Base-by-base conservation (phyloP, 2,329 filamentous ascomycete genomes). In the Ophiostoma perfectum region DNA sequence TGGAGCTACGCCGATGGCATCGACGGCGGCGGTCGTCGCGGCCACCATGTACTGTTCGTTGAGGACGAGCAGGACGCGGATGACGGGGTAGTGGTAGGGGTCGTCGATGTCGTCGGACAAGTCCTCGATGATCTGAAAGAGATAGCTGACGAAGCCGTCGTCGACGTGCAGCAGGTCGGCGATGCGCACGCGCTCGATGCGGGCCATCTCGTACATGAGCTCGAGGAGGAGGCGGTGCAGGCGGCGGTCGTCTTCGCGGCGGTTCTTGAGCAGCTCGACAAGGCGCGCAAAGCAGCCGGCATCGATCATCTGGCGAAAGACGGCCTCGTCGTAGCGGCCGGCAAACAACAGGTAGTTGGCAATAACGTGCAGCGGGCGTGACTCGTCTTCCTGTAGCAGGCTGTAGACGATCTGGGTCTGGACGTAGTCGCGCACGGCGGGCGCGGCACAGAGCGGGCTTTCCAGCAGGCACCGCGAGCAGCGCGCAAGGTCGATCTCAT, bases 21-120 rank as follows among this genome's bases (percentile, higher is more conserved):
- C 79, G 45, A 76, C 75, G 27, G 79, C 79, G 3, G 81, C 77
- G 42, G 82, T 85, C 70, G 84, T 90, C 73, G 82, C 86, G 27
- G 87, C 83, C 68, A 98, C 88, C 91, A 99, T 96, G 78, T 97
- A 99, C 78, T 99, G 95, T 78, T 99, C 95, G 78, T 99, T 99
- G 72, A 99, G 80, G 41, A 98, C 93, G 74, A 99, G 86, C 92
- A 99, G 78, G 65, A 98, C 93, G 72, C 93, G 87, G 75, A 99
- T 97, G 63, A 97, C 90, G 5, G 92, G 90, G 77, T 97, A 98
- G 77, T 98, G 94, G 77, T 97, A 99, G 0, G 94, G 94, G 77
- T 98, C 95, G 73, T 92, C 87, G 36, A 86, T 88, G 78, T 98
- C 94, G 76, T 94, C 88, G 6, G 92, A 95, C 5, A 94, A 83